These are phyloP conservation scores for Rutstroemia sp. DNA, from an alignment of 2,329 filamentous ascomycete genomes.

Conservation along the genomic window DNA sequence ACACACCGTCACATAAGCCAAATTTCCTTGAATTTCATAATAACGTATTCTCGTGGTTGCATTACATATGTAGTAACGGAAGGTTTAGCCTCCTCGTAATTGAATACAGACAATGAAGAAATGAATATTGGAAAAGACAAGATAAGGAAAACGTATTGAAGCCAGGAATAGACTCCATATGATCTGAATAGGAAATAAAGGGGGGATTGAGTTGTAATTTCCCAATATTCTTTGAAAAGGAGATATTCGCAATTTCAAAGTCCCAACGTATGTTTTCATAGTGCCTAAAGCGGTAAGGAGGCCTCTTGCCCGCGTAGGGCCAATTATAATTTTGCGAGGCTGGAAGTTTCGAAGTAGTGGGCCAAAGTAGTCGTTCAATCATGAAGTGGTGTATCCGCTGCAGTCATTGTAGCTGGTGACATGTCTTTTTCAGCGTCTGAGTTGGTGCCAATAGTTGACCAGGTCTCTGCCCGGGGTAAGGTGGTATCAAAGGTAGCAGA, in stretches of 20 bases:
- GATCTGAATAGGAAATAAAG: not conserved
- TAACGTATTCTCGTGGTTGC: constrained; percentile 1
- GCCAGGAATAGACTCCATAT: not conserved
- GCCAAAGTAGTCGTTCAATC: not conserved
- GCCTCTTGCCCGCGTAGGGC: too few relatives aligned
- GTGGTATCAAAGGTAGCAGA: not conserved
- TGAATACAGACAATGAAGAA: not conserved
- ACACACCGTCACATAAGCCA: not conserved
- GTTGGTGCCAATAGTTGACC: not conserved
- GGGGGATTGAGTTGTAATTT: too few relatives aligned
- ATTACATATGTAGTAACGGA: constrained; percentile 1
- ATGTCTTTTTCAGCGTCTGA: constrained; percentile 7
- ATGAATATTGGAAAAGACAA: not conserved
- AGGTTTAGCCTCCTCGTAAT: not conserved
- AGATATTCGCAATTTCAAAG: too few relatives aligned
- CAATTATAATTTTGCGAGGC: not conserved
- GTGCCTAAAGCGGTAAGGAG: too few relatives aligned
- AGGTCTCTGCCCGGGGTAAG: not conserved
- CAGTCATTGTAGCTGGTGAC: constrained; percentile 1
- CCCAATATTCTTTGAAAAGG: not conserved
- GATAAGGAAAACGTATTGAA: not conserved
- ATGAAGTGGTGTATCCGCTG: not conserved
- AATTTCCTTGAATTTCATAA: not conserved
- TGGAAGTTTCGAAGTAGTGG: not conserved
- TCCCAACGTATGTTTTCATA: too few relatives aligned